Base-by-base conservation (phyloP, 176 grass and related monocot genomes). In the Triticum dicoccoides region DNA sequence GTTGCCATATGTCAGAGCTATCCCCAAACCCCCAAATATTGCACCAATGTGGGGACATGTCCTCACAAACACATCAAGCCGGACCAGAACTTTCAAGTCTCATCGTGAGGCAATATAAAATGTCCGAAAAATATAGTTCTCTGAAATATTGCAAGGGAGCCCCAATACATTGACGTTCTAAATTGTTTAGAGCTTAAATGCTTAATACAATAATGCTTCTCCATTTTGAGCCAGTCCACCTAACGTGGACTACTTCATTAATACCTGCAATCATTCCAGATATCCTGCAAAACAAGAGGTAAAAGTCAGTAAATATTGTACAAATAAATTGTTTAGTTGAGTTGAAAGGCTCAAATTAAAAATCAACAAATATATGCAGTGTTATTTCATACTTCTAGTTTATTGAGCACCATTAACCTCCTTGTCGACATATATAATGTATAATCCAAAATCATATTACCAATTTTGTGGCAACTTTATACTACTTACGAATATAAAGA, bases 181-280 rank as follows among this genome's bases (percentile, higher is more conserved):
- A 47, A 47, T 47, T 47, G 11, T 11, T 47, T 12, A 11, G 44
- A 47, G 44, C 44, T 47, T 47, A 79, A 77, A 21, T 78, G 63
- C 20, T 63, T 71, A 65, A 66, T 20, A 78, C 7, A 66, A 58
- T 17, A 45, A 98, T 73, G 78, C 92, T 93, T 95, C 83, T 93
- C 92, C 95, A 95, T 76, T 91, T 98, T 32, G 95, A 98, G 65
- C 95, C 80, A 82, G 93, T 89, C 95, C 95, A 98, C 84, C 91
- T 93, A 23, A 82, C 65, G 66, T 87, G 86, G 64, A 93, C 93
- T 72, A 88, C 69, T 69, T 98, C 93, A 81, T 80, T 86, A 84
- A 95, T 91, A 75, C 92, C 83, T 25, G 91, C 81, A 80, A 98
- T 70, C 80, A 93, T 71, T 86, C 93, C 91, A 84, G 91, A 88